These are phyloP conservation scores for Phytophthora idaei DNA, from an alignment of 352 stramenopile genomes.

Conservation along the genomic window DNA sequence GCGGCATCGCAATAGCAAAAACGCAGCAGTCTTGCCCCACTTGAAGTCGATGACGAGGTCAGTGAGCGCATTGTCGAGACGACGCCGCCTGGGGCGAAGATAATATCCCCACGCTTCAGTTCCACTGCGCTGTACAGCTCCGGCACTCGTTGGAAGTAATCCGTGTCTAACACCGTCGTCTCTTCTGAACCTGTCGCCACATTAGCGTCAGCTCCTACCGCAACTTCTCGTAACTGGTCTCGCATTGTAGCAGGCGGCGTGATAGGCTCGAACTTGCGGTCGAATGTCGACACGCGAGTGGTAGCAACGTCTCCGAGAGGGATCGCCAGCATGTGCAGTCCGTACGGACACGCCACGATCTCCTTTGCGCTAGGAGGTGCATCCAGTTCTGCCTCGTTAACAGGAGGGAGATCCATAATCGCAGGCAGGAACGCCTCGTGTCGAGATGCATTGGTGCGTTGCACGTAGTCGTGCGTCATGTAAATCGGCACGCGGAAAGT, in stretches of 20 bases:
- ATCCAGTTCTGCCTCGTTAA: background rate
- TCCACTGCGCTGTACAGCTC: slow-evolving; percentile 17
- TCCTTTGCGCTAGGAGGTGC: slow-evolving; percentile 12
- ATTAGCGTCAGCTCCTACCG: slow-evolving; percentile 27
- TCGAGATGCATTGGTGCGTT: slow-evolving; percentile 53
- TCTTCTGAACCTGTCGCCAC: slow-evolving; percentile 9
- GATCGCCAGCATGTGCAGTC: slow-evolving; percentile 63
- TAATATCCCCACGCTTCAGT: slow-evolving; percentile 34
- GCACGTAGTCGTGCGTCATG: slow-evolving; percentile 72
- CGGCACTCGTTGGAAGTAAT: slow-evolving; percentile 24
- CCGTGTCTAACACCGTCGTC: slow-evolving; percentile 27
- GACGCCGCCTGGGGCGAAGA: slow-evolving; percentile 64
- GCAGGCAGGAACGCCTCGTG: slow-evolving; percentile 37
- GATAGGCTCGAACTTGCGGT: slow-evolving; percentile 40
- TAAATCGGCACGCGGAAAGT: slow-evolving; percentile 59
- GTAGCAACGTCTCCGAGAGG: slow-evolving; percentile 14
- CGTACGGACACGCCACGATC: slow-evolving; percentile 56
- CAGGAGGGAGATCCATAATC: slow-evolving; percentile 31
- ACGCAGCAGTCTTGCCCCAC: slow-evolving; percentile 38
- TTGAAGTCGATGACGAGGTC: slow-evolving; percentile 2
- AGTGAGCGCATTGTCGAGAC: slow-evolving; percentile 31
- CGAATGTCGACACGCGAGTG: slow-evolving; percentile 32
- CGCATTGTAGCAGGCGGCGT: background rate
- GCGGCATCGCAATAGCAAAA: slow-evolving; percentile 80
- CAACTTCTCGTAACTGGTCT: slow-evolving; percentile 30